Evolutionary conservation across 106 monocot species (phyloP).

Genomic region (Dendrobium officinale): DNA sequence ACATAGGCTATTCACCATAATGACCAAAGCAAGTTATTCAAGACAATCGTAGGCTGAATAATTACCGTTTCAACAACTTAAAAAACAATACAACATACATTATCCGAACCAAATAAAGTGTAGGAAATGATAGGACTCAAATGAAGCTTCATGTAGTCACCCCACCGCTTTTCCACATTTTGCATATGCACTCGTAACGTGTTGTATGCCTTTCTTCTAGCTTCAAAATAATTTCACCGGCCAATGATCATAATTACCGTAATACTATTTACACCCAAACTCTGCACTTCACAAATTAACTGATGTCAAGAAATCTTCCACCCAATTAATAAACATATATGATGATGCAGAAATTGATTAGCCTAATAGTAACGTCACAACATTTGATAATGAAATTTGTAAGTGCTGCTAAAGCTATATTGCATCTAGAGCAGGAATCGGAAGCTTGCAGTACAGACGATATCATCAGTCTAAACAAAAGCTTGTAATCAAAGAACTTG

Average conservation of each 20-base stretch:
- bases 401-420: not conserved
- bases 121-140: not conserved
- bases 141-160: not conserved
- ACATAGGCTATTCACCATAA: not conserved
- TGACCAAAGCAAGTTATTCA: not conserved
- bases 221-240: not conserved
- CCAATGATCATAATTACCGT: not conserved
- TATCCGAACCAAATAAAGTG: not conserved
- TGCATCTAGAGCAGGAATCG: not conserved
- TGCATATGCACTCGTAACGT: not conserved
- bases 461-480: not conserved
- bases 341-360: not conserved
- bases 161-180: not conserved
- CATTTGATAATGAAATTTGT: not conserved
- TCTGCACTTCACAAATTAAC: not conserved
- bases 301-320: not conserved
- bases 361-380: not conserved
- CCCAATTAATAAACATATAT: not conserved
- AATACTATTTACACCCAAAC: not conserved
- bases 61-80: not conserved
- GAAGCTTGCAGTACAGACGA: not conserved
- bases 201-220: not conserved
- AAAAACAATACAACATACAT: not conserved
- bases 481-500: not conserved
- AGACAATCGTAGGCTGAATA: not conserved